phyloP scores from a whole-genome alignment of 164 flowering plant species.

The Aristolochia fimbriata region DNA sequence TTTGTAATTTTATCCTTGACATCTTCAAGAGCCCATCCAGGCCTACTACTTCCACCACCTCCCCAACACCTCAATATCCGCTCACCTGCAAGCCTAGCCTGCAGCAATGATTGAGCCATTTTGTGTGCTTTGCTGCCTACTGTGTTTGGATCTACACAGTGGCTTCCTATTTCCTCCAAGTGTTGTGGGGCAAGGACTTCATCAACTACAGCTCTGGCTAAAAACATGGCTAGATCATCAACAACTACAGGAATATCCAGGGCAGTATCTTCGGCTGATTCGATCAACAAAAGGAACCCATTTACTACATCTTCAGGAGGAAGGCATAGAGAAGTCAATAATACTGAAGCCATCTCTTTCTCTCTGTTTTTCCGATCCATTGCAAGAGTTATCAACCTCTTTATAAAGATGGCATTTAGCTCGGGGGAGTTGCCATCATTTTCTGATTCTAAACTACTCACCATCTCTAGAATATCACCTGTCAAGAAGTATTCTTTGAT shows the following conservation, averaged over 20 bases:
- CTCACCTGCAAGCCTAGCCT: constrained; percentile 58
- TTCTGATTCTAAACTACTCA: constrained; percentile 42
- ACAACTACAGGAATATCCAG: constrained; percentile 56
- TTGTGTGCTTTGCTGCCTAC: constrained; percentile 45
- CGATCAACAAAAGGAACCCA: constrained; percentile 60
- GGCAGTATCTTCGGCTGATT: constrained; percentile 75
- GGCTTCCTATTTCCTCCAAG: constrained; percentile 52
- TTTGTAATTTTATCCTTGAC: constrained; percentile 55
- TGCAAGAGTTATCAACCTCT: constrained; percentile 61
- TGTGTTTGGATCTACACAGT: constrained; percentile 26
- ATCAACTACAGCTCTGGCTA: constrained; percentile 77
- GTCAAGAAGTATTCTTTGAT: constrained; percentile 68
- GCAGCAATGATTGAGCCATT: constrained; percentile 54
- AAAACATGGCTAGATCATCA: constrained; percentile 71
- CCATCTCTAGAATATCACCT: constrained; percentile 52
- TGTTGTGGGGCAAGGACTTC: constrained; percentile 74
- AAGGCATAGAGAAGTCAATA: constrained; percentile 51
- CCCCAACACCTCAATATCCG: constrained; percentile 58
- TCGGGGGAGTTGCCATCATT: constrained; percentile 22
- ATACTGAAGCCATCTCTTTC: constrained; percentile 83
- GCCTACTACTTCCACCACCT: constrained; percentile 43
- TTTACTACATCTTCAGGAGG: constrained; percentile 55
- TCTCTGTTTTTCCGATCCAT: constrained; percentile 86
- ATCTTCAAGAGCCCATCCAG: constrained; percentile 61
- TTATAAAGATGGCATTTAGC: constrained; percentile 58